Percentiles rank a stretch among this genome's conserved stretches.
These are phyloP conservation scores for Penicillium coffeae DNA, from an alignment of 495 filamentous ascomycete species.

Conservation along the genomic window DNA sequence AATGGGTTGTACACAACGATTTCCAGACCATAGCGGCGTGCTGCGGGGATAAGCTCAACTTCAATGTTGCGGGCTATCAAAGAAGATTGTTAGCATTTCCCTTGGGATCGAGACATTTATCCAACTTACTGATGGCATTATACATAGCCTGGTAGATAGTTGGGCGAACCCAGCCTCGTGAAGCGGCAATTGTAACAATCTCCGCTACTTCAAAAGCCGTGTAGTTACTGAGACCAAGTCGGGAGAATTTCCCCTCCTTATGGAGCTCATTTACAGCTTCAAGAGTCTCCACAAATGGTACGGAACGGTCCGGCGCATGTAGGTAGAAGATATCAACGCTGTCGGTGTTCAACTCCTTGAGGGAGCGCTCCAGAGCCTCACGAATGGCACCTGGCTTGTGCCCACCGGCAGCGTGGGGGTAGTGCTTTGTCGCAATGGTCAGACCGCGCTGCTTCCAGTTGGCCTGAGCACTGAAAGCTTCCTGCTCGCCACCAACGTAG, in stretches of 20 bases:
- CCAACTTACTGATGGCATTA: conserved; percentile 52
- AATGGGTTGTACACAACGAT: conserved; percentile 91
- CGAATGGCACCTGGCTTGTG: conserved; percentile 61
- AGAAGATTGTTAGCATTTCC: conserved; percentile 10
- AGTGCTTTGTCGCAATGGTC: conserved; percentile 80
- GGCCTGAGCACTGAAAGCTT: conserved; percentile 73
- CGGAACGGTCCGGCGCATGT: conserved; percentile 76
- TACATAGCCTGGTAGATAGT: conserved; percentile 65
- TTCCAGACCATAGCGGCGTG: conserved; percentile 79
- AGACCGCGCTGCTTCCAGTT: conserved; percentile 80
- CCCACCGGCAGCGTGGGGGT: conserved; percentile 54
- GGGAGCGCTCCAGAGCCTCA: conserved; percentile 57
- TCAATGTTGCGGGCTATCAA: conserved; percentile 67
- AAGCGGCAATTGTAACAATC: conserved; percentile 75
- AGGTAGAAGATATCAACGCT: conserved; percentile 85
- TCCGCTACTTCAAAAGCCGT: conserved; percentile 91
- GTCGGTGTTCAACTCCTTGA: conserved; percentile 71
- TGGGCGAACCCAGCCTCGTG: conserved; percentile 65
- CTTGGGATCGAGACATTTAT: background rate
- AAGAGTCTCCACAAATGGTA: conserved; percentile 77
- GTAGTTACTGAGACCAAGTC: conserved; percentile 78
- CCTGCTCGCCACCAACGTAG: conserved; percentile 73
- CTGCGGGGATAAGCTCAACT: conserved; percentile 72
- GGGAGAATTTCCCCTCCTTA: conserved; percentile 82
- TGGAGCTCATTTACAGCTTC: conserved; percentile 74